phyloP scores from a whole-genome alignment of 495 filamentous ascomycete species.

The Xylaria curta region DNA sequence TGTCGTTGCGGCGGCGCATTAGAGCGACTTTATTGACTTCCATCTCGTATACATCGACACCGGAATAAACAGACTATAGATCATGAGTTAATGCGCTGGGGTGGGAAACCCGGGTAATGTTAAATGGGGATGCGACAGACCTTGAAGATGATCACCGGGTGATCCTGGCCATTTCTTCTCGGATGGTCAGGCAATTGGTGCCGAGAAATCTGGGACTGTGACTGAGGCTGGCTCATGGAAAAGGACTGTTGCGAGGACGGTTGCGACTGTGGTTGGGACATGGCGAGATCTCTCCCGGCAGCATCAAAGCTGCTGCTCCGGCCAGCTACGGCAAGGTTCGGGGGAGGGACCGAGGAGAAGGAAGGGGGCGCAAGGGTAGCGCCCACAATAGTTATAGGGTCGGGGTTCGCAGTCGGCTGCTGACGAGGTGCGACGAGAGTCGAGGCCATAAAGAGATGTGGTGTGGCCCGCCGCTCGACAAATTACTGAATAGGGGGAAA shows the following conservation, averaged over 20 bases:
- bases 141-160: conserved; percentile 75
- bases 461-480: neutral
- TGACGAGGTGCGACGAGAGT: conserved; percentile 38
- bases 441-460: conserved; percentile 48
- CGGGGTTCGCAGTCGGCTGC: conserved; percentile 17
- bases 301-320: conserved; percentile 55
- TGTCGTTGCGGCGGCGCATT: conserved; percentile 91
- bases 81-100: conserved; percentile 30
- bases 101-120: conserved; percentile 7
- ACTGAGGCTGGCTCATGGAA: conserved; percentile 54
- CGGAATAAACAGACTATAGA: conserved; percentile 87
- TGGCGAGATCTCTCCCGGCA: conserved; percentile 41
- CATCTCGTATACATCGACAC: conserved; percentile 96
- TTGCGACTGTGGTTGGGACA: conserved; percentile 53
- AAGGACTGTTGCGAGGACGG: conserved; percentile 58
- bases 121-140: conserved; percentile 51
- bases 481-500: neutral
- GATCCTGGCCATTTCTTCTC: conserved; percentile 56
- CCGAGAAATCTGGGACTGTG: conserved; percentile 50
- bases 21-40: conserved; percentile 89
- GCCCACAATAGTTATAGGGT: neutral
- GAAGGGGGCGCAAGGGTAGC: conserved; percentile 7
- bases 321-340: conserved; percentile 49
- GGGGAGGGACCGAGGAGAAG: conserved; percentile 25
- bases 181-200: conserved; percentile 34